Conservation (phyloP, 2,329 filamentous ascomycete genomes). For the Magnaporthiopsis rhizophila region DNA sequence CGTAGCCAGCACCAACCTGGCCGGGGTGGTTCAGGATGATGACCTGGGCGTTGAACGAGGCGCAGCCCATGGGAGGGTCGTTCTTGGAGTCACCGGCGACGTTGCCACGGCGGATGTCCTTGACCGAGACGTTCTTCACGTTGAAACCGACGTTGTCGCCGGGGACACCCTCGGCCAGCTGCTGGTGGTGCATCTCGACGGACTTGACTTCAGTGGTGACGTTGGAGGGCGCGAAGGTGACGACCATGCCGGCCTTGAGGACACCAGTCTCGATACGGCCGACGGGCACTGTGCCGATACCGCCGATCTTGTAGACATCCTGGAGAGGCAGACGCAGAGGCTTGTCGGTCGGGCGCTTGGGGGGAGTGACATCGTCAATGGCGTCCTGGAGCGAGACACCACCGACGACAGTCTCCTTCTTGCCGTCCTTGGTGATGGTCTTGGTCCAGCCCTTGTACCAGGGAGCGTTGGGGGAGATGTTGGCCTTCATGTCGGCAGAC, state of each 20-base stretch:
- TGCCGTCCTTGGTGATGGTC: constrained; percentile 78
- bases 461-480: constrained; percentile 76
- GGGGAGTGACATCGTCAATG: constrained; percentile 92
- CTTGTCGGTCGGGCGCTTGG: constrained; percentile 94
- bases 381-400: constrained; percentile 99
- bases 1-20: constrained; percentile 98
- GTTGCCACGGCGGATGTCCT: constrained; percentile 99
- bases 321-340: constrained; percentile 99
- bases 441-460: constrained; percentile 99
- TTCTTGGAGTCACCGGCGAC: constrained; percentile 99
- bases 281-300: constrained; percentile 99
- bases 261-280: constrained; percentile 99
- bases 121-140: constrained; percentile 99
- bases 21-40: constrained; percentile 99
- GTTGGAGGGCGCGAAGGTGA: constrained; percentile 96
- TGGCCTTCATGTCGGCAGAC: constrained; percentile 11
- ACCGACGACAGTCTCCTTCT: constrained; percentile 43
- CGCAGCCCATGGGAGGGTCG: constrained; percentile 82
- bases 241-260: constrained; percentile 87
- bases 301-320: constrained; percentile 99
- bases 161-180: constrained; percentile 88
- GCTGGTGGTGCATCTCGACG: constrained; percentile 99
- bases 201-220: constrained; percentile 99
- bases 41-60: constrained; percentile 99
- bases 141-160: constrained; percentile 99